Evolutionary conservation across 768 basidiomycete genomes (phyloP), one percentile per base, ranked within the genome.

Genomic region (Lactarius deliciosus): DNA sequence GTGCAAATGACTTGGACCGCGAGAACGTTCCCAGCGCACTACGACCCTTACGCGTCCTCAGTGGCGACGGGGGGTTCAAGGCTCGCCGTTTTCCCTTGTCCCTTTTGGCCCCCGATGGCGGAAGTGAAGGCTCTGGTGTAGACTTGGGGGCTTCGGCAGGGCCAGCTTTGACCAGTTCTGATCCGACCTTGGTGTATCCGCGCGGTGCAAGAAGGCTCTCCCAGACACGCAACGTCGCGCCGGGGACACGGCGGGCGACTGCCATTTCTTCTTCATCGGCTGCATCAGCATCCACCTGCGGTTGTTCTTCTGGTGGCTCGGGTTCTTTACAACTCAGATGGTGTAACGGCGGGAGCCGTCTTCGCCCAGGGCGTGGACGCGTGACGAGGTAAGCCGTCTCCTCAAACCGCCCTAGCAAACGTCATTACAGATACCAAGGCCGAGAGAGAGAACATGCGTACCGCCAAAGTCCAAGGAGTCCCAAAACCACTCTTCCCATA

Each of bases 401-500:
- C 41, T 66, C 61, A 28, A 71, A 71, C 5, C 68, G 57, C 30
- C 70, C 70, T 71, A 25, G 18, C 0, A n/a, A 64, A 57, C 28
- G 47, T 25, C 40, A 47, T 40, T 28, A 50, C 25, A 56, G 11
- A 18, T n/a, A 22, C 6, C 3, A 43, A 22, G 20, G 38, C 28
- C 22, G 13, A 5, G 25, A 20, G 20, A 34, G 20, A 25, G n/a
- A 11, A n/a, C 18, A 74, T 75, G 57, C 50, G 25, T 68, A 80
- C 90, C 92, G 65, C 86, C 86, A 73, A 86, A 92, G 50, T 88
- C 86, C 2, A 96, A 72, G 32, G 85, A 96, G 72, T 97, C 95
- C 93, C 93, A 96, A 64, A 97, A 90, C 96, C 96, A 98, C 68
- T 96, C 94, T 73, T 96, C 94, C 91, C 95, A 96, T 1, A 97